These are phyloP conservation scores for Daldinia childiae DNA, from an alignment of 495 filamentous ascomycete genomes.

Conservation along the genomic window DNA sequence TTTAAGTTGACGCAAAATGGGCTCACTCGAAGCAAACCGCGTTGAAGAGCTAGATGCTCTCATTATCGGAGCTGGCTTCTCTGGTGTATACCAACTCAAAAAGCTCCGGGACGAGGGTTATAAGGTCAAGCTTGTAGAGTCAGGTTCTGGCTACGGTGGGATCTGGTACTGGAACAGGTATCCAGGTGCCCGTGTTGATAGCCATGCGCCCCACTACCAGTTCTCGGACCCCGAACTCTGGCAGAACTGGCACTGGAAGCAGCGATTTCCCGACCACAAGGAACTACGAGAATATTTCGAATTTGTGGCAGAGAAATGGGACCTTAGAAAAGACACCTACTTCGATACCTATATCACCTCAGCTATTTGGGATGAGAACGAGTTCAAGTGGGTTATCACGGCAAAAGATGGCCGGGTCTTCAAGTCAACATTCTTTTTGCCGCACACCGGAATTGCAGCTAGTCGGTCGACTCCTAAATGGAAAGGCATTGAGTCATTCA, in stretches of 20 bases:
- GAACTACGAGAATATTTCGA: conserved; percentile 66
- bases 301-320: conserved; percentile 60
- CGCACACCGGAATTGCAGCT: conserved; percentile 56
- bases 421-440: conserved; percentile 59
- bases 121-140: conserved; percentile 58
- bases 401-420: conserved; percentile 58
- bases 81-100: conserved; percentile 47
- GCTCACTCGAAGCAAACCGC: conserved; percentile 19
- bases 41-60: conserved; percentile 58
- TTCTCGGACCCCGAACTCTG: conserved; percentile 62
- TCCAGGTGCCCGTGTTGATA: conserved; percentile 64
- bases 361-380: conserved; percentile 55
- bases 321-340: conserved; percentile 60
- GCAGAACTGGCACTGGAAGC: conserved; percentile 63
- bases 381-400: conserved; percentile 58
- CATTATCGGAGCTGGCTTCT: conserved; percentile 64
- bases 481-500: conserved; percentile 63
- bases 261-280: conserved; percentile 59
- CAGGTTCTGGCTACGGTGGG: conserved; percentile 59
- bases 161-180: conserved; percentile 66
- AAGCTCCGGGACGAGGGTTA: conserved; percentile 45
- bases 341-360: conserved; percentile 60
- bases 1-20: conserved; percentile 26
- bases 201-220: conserved; percentile 61
- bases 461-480: conserved; percentile 56